Conservation (phyloP, 2,329 filamentous ascomycete genomes). For the Cladophialophora bantiana region DNA sequence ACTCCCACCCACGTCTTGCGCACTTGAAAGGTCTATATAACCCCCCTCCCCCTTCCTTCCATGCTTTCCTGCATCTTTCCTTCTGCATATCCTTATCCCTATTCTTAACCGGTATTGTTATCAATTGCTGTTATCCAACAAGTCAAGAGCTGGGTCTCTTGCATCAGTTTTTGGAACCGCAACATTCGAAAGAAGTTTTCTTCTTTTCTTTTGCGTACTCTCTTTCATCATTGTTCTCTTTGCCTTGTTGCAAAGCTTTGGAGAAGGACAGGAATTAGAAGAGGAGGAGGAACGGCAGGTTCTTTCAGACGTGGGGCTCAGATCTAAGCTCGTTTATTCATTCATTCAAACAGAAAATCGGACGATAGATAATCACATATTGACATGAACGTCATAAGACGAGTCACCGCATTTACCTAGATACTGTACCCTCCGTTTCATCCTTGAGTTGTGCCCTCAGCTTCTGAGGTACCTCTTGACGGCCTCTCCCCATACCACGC, state of each 20-base stretch:
- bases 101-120: not conserved
- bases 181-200: too few relatives aligned
- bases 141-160: not conserved
- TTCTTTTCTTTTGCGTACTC: not conserved
- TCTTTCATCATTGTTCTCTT: not conserved
- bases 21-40: too few relatives aligned
- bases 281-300: not conserved
- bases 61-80: too few relatives aligned
- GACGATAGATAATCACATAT: not conserved
- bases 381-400: not conserved
- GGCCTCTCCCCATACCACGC: constrained; percentile 63
- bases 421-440: not conserved
- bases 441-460: not conserved
- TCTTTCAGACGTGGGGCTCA: not conserved
- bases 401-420: not conserved
- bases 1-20: too few relatives aligned
- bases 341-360: not conserved
- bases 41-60: too few relatives aligned
- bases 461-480: constrained; percentile 59
- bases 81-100: not conserved
- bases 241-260: not conserved
- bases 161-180: too few relatives aligned
- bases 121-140: not conserved
- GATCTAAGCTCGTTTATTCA: not conserved
- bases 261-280: not conserved